A percentile compares a stretch with the other conserved stretches of the same genome.
Conservation (phyloP, 768 basidiomycete species). For the Tubosaeta sp. region DNA sequence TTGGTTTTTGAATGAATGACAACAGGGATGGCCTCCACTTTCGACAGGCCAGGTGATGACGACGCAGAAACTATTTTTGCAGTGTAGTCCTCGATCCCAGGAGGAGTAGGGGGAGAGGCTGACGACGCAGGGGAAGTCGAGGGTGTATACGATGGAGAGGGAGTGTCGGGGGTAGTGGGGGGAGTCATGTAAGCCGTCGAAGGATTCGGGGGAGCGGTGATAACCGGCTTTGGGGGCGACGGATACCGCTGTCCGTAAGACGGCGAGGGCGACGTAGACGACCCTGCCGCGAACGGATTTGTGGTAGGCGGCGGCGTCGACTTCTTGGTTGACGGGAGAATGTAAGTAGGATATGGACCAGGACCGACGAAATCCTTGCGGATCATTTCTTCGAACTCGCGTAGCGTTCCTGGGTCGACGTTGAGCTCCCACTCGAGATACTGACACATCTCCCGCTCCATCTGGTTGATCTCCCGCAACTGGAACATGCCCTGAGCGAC, state of each 20-base stretch:
- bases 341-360: slow-evolving; percentile 61
- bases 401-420: slow-evolving; percentile 59
- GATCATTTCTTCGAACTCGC: slow-evolving; percentile 58
- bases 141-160: slow-evolving; percentile 46
- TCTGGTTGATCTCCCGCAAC: slow-evolving; percentile 73
- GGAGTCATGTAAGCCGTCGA: slow-evolving; percentile 23
- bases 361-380: slow-evolving; percentile 54
- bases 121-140: slow-evolving; percentile 60
- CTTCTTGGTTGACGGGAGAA: slow-evolving; percentile 58
- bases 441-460: slow-evolving; percentile 76
- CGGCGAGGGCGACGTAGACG: slow-evolving; percentile 26
- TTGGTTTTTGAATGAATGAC: slow-evolving; percentile 44
- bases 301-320: slow-evolving; percentile 39
- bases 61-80: slow-evolving; percentile 45
- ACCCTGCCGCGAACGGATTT: slow-evolving; percentile 33
- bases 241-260: slow-evolving; percentile 29
- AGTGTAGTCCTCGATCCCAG: slow-evolving; percentile 46
- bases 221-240: slow-evolving; percentile 28
- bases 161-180: slow-evolving; percentile 48
- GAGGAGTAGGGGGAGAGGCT: slow-evolving; percentile 57
- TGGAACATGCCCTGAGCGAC: slow-evolving; percentile 87
- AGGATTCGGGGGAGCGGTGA: slow-evolving; percentile 14
- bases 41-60: slow-evolving; percentile 31
- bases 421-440: slow-evolving; percentile 93
- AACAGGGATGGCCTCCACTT: slow-evolving; percentile 15